Base-by-base conservation (phyloP, 2,329 filamentous ascomycete species). In the Aureobasidium sp. region DNA sequence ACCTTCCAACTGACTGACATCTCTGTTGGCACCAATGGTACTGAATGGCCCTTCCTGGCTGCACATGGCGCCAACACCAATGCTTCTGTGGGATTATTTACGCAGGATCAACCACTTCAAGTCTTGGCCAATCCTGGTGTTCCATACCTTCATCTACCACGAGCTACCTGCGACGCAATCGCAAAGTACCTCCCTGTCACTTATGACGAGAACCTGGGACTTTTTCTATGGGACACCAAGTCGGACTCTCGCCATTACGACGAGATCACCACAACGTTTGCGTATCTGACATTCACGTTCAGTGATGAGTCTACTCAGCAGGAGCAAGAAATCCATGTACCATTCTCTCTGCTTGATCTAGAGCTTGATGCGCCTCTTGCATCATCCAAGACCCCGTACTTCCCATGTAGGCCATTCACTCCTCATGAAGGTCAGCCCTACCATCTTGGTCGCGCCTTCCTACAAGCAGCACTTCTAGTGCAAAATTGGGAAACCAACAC, bases 401-500 rank as follows among this genome's bases (percentile, higher is more conserved):
- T 60, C 12, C 57, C 57, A 15, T 60, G 57, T 45, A 50, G 33
- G 8, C 47, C 57, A 0, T 60, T 40, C 12, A 17, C 12, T 5
- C 57, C 57, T 15, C 29, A 29, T 12, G 12, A 19, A 31, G 45
- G 57, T 15, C 27, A 49, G 19, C 44, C 47, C 6, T 60, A 50
- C 12, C 57, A 60, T 35, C 45, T 60, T 11, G 57, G 57, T 22
- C 57, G 57, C 14, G 57, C 57, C 2, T 60, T 60, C n/a, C 24
- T 60, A 24, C 57, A 60, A 27, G 44, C 57, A 44, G 37, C 57
- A 8, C 47, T 50, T 15, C 24, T 60, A 12, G 57, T 47, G 11
- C 57, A 60, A n/a, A 60, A 60, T 22, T 60, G 57, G 57, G 45
- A 60, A 33, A 49, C 44, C 1, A 45, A 52, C 11, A 49, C 37